phyloP scores from a whole-genome alignment of 176 grass and related monocot species.

The Dactylis glomerata region DNA sequence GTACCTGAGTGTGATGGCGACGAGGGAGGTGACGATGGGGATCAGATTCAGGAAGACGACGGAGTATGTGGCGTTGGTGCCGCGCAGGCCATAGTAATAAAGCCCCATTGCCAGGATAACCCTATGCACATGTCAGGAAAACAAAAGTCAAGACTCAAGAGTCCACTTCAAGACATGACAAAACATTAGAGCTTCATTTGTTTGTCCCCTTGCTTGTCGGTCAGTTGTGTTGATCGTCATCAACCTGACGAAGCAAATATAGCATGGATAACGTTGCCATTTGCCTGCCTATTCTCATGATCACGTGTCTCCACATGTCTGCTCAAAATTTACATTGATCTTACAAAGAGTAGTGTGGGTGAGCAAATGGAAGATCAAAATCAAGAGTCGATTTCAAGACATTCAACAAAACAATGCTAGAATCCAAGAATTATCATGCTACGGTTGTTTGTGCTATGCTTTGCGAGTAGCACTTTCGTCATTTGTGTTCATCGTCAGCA shows the following conservation, averaged over 20 bases:
- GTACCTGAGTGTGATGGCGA: slow-evolving; percentile 39
- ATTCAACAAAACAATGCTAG: background rate
- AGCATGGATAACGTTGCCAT: background rate
- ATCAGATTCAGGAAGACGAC: slow-evolving; percentile 44
- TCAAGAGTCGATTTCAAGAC: background rate
- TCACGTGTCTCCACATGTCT: background rate
- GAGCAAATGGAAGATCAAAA: too few relatives aligned
- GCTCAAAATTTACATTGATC: background rate
- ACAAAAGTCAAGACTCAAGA: background rate
- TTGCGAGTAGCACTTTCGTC: background rate
- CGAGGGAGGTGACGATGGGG: slow-evolving; percentile 42
- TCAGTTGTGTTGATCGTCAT: background rate
- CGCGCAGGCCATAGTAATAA: slow-evolving; percentile 43
- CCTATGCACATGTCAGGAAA: background rate
- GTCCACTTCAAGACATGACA: too few relatives aligned
- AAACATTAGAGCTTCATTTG: background rate
- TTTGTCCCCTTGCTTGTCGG: background rate
- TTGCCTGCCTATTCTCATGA: background rate
- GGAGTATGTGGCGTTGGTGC: slow-evolving; percentile 38
- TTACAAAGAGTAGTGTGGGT: background rate
- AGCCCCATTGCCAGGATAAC: slow-evolving; percentile 29
- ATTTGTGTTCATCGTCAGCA: background rate
- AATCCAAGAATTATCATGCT: background rate
- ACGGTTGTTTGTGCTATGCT: background rate
- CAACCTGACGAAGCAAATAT: background rate